Base-by-base conservation (phyloP, 768 basidiomycete genomes). In the Nidularia pulvinata region DNA sequence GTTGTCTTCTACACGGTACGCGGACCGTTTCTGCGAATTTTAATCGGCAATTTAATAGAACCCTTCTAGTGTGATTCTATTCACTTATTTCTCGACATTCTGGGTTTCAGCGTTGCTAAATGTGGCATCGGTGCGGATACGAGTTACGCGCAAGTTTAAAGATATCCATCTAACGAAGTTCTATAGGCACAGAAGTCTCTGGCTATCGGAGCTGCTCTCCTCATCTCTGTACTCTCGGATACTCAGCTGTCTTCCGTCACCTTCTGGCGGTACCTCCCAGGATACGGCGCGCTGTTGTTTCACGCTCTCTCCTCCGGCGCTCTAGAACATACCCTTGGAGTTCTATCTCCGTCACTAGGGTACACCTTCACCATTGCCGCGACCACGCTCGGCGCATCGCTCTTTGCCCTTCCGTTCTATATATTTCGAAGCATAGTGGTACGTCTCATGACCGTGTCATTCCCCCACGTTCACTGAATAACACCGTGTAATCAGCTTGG, bases 71-170 rank as follows among this genome's bases (percentile, higher is more conserved):
- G 85, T 89, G 33, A 74, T 89, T 43, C 59, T 91, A 34, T 83
- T 92, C 59, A 70, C 82, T 19, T 86, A 89, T 61, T 88, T 88
- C 65, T 85, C 89, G 5, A 72, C 81, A 22, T 70, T 86, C 43
- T 91, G 88, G 87, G 72, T 86, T 47, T 77, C 79, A 50, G 72
- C 82, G 5, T 64, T 88, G 51, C 60, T 83, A 39, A 76, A 63
- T 52, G 71, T 78, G 47, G 68, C 76, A 46, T 78, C 76, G 48
- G 85, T 84, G 59, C 61, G 80, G 67, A 14, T 14, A 43, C 11
- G 37, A 13, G 25, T 32, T 48, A 42, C 53, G 3, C 46, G 32
- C 33, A 16, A 30, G 25, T 30, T 30, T 30, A 30, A 30, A 30
- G n/a, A 46, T 10, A 46, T 46, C 7, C 6, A 19, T 25, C 9